Base-by-base conservation (phyloP, 768 basidiomycete species). In the Rhodotorula graminis region DNA sequence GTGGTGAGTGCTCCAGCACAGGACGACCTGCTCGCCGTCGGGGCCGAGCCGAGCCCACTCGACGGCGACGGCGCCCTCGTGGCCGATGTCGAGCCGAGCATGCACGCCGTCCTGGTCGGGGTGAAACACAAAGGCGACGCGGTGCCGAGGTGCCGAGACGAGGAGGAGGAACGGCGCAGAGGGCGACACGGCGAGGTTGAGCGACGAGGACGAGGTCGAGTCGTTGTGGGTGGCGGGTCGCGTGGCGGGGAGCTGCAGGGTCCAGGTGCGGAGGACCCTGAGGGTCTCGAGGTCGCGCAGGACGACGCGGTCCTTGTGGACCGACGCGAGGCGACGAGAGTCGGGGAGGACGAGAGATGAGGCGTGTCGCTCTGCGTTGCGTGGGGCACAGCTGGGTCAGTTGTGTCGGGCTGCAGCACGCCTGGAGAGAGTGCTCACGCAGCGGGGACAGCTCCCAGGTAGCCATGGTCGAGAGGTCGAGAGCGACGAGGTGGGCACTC, bases 201-300 rank as follows among this genome's bases (percentile, higher is more conserved):
- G 19, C 4, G 42, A 33, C 12, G 50, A 4, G 64, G 1, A 2
- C 37, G 31, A n/a, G n/a, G 19, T 10, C 31, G 33, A 5, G 50
- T 37, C 14, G 33, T 6, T 23, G 67, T 40, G 29, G 44, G 23
- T 21, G 61, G 37, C 2, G 56, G 14, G 18, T 25, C 3, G 18
- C 11, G 29, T 0, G 15, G 27, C 4, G 46, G 47, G 52, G 15
- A 59, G 50, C 14, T 61, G 23, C 37, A 72, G 67, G 21, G 66
- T 21, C 77, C 77, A 78, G 9, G 77, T 74, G 11, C 71, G 72
- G 25, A 67, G 27, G 44, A 77, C 69, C n/a, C 65, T 60, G 15
- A 77, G 70, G n/a, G 53, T 47, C 0, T 40, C 33, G 2, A 70
- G n/a, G 23, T 47, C 29, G 52, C 77, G 65, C 0, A 78, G 70